These are phyloP conservation scores for Alternaria sp. DNA, from an alignment of 2,329 filamentous ascomycete species.

Conservation along the genomic window DNA sequence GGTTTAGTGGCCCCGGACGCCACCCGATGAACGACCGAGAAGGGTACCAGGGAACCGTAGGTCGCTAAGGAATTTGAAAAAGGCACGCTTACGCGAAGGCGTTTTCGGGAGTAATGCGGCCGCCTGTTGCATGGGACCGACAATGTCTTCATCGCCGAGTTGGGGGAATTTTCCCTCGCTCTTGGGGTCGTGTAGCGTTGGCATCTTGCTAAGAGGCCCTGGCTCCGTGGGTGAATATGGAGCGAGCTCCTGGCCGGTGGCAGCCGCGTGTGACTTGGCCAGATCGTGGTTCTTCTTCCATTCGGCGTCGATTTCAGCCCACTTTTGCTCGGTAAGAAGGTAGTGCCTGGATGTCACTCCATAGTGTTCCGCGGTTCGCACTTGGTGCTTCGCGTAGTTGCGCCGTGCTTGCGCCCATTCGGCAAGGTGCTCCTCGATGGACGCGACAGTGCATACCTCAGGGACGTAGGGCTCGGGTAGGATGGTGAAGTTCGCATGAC, in stretches of 20 bases:
- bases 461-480: conserved; percentile 80
- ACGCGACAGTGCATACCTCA: conserved; percentile 63
- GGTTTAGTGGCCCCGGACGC: conserved; percentile 33
- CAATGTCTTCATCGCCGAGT: conserved; percentile 88
- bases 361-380: conserved; percentile 88
- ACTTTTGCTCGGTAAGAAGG: conserved; percentile 84
- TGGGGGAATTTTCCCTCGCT: conserved; percentile 83
- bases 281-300: conserved; percentile 76
- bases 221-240: conserved; percentile 54
- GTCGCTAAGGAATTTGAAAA: conserved; percentile 49
- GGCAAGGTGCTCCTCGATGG: conserved; percentile 69
- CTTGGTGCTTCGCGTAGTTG: conserved; percentile 89
- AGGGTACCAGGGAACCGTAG: conserved; percentile 44
- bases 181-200: conserved; percentile 69
- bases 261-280: conserved; percentile 57
- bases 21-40: conserved; percentile 38
- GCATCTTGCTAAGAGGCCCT: conserved; percentile 68
- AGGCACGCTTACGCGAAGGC: conserved; percentile 45
- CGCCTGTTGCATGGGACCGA: conserved; percentile 75
- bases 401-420: conserved; percentile 84
- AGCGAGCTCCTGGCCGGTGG: conserved; percentile 40
- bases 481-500: conserved; percentile 94
- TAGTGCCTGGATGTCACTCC: conserved; percentile 89
- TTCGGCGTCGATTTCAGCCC: conserved; percentile 75
- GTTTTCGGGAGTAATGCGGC: conserved; percentile 47